phyloP scores from a whole-genome alignment of 2,329 filamentous ascomycete genomes.

The Phoma sp. region DNA sequence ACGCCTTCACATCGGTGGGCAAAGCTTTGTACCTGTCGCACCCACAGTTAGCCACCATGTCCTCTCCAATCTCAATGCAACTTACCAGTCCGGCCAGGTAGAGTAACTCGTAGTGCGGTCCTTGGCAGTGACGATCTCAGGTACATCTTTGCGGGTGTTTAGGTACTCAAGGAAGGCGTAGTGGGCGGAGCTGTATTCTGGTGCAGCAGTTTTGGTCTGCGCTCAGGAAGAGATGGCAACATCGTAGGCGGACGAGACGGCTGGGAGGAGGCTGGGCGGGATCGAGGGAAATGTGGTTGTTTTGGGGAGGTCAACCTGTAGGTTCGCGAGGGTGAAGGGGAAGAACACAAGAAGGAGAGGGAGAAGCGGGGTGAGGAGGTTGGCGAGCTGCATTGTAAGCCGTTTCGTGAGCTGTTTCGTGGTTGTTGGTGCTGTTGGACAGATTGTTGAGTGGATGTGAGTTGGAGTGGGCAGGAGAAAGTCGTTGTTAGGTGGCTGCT shows the following conservation, averaged over 20 bases:
- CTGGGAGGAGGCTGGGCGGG: no score
- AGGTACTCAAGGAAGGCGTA: not conserved
- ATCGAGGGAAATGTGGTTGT: no score
- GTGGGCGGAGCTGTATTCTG: not conserved
- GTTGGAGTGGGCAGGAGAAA: no score
- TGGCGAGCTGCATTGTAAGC: no score
- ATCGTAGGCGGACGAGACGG: no score
- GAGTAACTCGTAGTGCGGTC: not conserved
- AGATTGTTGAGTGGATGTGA: no score
- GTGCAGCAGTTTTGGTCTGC: conserved; percentile 1
- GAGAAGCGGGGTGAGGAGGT: no score
- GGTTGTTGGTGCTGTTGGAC: no score
- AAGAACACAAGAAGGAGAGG: no score
- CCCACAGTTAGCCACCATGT: not conserved
- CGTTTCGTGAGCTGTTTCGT: not conserved
- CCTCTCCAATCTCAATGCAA: not conserved
- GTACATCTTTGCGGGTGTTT: not conserved
- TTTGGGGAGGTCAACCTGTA: no score
- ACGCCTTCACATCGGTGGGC: conserved; percentile 14
- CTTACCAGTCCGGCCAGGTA: not conserved
- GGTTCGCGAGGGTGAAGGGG: no score
- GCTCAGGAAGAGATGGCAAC: conserved; percentile 13
- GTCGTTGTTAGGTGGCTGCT: no score
- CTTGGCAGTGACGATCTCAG: not conserved
- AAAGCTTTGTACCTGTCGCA: conserved; percentile 12